Base-by-base conservation (phyloP, 345 rosid species). In the Corchorus capsularis region DNA sequence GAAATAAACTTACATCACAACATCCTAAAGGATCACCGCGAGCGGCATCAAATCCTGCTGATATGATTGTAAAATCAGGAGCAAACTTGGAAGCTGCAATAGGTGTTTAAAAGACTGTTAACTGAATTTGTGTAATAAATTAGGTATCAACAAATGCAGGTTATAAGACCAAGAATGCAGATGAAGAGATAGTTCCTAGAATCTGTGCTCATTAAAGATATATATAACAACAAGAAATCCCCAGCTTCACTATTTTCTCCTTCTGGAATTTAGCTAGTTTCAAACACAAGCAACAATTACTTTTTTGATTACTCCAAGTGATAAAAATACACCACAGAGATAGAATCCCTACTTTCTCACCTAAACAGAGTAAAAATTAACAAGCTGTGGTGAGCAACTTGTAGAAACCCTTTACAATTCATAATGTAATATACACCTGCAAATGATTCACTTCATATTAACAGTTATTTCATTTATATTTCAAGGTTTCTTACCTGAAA, bases 1-100 rank as follows among this genome's bases (percentile, higher is more conserved):
- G 14, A n/a, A 67, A 62, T 54, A 61, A 46, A 57, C 55, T 88
- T 85, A 93, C 99, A 86, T 93, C 97, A 78, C 99, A 96, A 80
- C 98, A 83, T 78, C 99, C 99, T 50, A 96, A 73, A 75, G 99
- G 99, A 83, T 96, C 99, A 68, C 99, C 98, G 81, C 97, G 89
- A 56, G 99, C 99, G 11, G 98, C 98, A 90, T 96, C 99, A 90
- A 93, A 96, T 80, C 99, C 98, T 19, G 98, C 97, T 65, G 99
- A 96, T 80, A 96, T 84, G 87, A 96, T 92, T 80, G 90, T 90
- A 65, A 93, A 93, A 86, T 96, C 98, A 55, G 99, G 97, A 85
- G 88, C 86, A 83, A 93, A 96, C 77, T 88, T 89, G 37, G 89
- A 80, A 80, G 97, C 99, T 96, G 92, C 85, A 90, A 79, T 61